Percentiles rank a stretch among this genome's conserved stretches.
phyloP scores from a whole-genome alignment of 345 rosid species.

The Lenwebbia sp. region DNA sequence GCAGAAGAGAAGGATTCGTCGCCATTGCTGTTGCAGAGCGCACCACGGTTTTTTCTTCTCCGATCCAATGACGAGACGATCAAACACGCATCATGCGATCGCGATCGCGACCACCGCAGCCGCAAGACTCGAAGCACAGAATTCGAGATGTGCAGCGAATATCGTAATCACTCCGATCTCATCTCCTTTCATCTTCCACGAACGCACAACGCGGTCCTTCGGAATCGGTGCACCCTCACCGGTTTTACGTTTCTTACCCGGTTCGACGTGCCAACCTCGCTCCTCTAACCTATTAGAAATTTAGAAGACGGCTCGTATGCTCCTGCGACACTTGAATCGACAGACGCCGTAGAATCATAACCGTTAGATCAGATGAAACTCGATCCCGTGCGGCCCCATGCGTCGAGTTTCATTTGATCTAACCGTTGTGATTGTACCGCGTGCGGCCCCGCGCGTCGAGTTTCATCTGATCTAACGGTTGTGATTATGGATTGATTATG shows the following conservation, averaged over 20 bases:
- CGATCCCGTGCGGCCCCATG: no score
- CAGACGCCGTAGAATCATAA: no score
- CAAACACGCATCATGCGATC: not conserved
- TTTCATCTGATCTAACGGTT: no score
- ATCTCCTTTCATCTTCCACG: not conserved
- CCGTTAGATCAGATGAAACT: no score
- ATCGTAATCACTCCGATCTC: not conserved
- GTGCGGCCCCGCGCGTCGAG: no score
- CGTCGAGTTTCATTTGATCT: no score
- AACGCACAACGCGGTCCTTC: not conserved
- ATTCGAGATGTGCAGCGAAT: not conserved
- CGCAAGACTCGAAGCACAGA: not conserved
- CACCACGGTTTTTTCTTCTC: not conserved
- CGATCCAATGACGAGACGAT: not conserved
- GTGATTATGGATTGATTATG: no score
- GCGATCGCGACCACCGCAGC: not conserved
- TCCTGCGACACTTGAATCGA: no score
- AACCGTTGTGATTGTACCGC: no score
- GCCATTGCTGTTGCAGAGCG: not conserved
- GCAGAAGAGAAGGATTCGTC: constrained; percentile 40
- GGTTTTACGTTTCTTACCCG: not conserved
- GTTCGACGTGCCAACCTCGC: not conserved
- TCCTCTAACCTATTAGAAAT: no score
- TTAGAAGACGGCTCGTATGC: no score
- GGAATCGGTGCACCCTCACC: not conserved